Percentiles rank a stretch among this genome's conserved stretches.
Evolutionary conservation across 1,284 basidiomycete genomes (phyloP).

Genomic region (Vanrija sp.): DNA sequence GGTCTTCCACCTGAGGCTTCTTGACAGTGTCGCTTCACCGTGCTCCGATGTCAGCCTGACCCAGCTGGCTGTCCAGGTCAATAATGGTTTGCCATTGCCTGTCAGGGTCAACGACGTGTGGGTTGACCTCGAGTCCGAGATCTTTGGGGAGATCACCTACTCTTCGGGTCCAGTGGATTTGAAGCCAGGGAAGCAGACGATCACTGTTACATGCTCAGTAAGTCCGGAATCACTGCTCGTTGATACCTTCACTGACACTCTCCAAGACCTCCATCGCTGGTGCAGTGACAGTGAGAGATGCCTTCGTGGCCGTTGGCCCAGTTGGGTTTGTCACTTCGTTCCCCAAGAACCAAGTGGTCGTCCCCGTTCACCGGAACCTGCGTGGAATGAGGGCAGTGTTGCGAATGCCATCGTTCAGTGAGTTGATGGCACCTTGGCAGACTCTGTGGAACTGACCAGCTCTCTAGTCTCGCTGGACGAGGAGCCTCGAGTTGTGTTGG

Average conservation of each 20-base stretch:
- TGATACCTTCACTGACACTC: background rate
- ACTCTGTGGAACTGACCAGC: background rate
- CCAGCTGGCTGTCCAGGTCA: slow-evolving; percentile 24
- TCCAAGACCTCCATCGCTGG: slow-evolving; percentile 29
- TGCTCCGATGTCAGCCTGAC: slow-evolving; percentile 26
- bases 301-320: slow-evolving; percentile 20
- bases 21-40: slow-evolving; percentile 15
- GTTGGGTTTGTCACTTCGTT: slow-evolving; percentile 17
- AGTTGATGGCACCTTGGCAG: background rate
- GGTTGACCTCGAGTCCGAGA: slow-evolving; percentile 28
- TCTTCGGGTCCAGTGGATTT: slow-evolving; percentile 17
- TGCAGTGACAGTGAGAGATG: slow-evolving; percentile 19
- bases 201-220: slow-evolving; percentile 33
- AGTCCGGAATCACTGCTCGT: slow-evolving; percentile 8
- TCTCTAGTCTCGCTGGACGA: slow-evolving; percentile 35
- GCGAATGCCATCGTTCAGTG: slow-evolving; percentile 37
- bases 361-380: slow-evolving; percentile 22
- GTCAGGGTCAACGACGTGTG: slow-evolving; percentile 27
- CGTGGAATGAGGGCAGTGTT: slow-evolving; percentile 21
- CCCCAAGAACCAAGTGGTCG: slow-evolving; percentile 9
- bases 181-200: slow-evolving; percentile 30
- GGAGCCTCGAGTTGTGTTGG: slow-evolving; percentile 30
- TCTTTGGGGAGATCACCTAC: slow-evolving; percentile 32
- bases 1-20: slow-evolving; percentile 10
- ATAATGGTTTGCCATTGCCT: slow-evolving; percentile 27